These are phyloP conservation scores for Tulasnella sp. DNA, from an alignment of 768 basidiomycete genomes.

Conservation along the genomic window DNA sequence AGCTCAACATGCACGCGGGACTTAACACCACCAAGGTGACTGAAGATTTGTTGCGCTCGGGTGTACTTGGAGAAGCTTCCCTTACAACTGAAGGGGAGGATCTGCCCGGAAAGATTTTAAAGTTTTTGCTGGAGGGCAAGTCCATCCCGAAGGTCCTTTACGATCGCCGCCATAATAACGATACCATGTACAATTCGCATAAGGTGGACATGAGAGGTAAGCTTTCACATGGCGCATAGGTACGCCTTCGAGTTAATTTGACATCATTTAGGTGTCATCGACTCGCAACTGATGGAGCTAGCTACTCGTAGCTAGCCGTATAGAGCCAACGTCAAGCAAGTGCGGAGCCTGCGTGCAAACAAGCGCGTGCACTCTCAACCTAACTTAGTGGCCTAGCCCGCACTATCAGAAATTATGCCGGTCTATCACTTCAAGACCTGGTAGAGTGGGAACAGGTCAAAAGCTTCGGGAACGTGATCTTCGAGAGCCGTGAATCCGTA, in stretches of 20 bases:
- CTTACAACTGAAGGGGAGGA: conserved; percentile 20
- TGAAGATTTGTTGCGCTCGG: background rate
- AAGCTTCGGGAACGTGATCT: conserved; percentile 24
- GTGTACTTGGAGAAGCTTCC: conserved; percentile 16
- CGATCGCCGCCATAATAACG: conserved; percentile 29
- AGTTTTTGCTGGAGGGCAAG: conserved; percentile 22
- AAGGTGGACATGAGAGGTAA: conserved; percentile 27
- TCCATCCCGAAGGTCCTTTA: conserved; percentile 29
- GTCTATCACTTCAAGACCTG: background rate
- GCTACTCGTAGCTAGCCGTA: conserved; percentile 17
- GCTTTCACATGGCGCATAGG: background rate
- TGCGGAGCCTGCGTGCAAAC: background rate
- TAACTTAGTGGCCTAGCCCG: conserved; percentile 22
- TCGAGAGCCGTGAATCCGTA: background rate
- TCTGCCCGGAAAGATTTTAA: background rate
- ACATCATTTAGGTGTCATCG: conserved; percentile 21
- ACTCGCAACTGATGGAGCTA: conserved; percentile 29
- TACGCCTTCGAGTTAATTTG: background rate
- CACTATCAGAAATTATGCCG: conserved; percentile 25
- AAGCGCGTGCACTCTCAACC: background rate
- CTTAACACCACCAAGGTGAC: background rate
- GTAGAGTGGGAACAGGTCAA: conserved; percentile 22
- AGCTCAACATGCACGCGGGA: background rate
- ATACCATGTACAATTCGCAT: conserved; percentile 29
- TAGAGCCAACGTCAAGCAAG: conserved; percentile 24